A percentile compares a stretch with the other conserved stretches of the same genome.
Evolutionary conservation across 2,329 filamentous ascomycete species (phyloP).

Genomic region (Ceratocystis alfenasii): DNA sequence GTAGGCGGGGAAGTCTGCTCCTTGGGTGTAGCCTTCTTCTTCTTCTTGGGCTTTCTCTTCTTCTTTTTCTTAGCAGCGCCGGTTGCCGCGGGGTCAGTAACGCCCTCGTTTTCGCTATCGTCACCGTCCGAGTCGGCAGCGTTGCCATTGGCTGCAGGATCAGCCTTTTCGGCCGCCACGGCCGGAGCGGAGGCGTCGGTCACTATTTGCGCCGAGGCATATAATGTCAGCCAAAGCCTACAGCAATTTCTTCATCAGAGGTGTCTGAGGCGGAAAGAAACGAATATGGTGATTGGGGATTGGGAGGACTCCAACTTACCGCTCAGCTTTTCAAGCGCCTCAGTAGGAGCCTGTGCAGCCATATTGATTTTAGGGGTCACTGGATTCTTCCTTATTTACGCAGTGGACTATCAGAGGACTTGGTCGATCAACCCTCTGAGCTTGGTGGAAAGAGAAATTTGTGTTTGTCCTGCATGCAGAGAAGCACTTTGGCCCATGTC

Average conservation of each 20-base stretch:
- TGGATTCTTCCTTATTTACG: neutral
- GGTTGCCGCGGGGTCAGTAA: constrained; percentile 6
- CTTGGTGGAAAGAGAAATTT: constrained; percentile 7
- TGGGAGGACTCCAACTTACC: constrained; percentile 22
- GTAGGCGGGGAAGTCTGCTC: constrained; percentile 67
- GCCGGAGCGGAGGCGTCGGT: constrained; percentile 26
- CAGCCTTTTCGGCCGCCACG: constrained; percentile 26
- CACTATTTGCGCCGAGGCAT: constrained; percentile 25
- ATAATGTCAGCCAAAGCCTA: constrained; percentile 1
- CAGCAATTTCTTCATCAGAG: constrained; percentile 18
- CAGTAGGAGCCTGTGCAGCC: constrained; percentile 26
- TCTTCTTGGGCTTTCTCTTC: constrained; percentile 67
- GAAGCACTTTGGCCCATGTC: constrained; percentile 8
- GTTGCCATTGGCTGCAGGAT: constrained; percentile 31
- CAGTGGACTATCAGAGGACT: neutral
- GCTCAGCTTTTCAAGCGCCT: constrained; percentile 27
- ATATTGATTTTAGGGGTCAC: constrained; percentile 20
- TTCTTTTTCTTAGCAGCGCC: constrained; percentile 57
- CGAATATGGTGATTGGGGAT: neutral
- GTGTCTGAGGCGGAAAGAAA: neutral
- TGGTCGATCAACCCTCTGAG: neutral
- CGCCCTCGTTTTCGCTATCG: constrained; percentile 27
- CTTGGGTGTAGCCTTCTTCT: constrained; percentile 54
- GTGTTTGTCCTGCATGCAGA: neutral
- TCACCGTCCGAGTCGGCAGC: constrained; percentile 37